Evolutionary conservation across 2,329 filamentous ascomycete species (phyloP), one percentile per base, ranked within the genome.

Genomic region (Ophiostoma sp.): DNA sequence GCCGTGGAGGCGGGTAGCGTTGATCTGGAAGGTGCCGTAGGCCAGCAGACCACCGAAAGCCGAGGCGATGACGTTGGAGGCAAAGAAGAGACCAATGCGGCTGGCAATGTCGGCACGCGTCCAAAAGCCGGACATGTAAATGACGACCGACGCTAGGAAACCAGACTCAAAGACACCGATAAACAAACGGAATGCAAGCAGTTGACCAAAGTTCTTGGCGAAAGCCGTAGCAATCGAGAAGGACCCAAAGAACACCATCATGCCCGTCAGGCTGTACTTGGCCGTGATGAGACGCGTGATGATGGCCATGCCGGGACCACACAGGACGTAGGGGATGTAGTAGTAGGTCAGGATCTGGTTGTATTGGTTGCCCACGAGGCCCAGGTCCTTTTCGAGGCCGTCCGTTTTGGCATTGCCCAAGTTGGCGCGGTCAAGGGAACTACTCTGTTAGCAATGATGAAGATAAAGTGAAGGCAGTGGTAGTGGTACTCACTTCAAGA

Each of bases 251-350:
- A 80, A 69, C 0, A 94, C 82, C 11, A 91, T 89, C 22, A 87
- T 84, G 72, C 88, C 52, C 52, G 52, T 57, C 52, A 57, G 2
- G 22, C 52, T 57, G 52, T 28, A 57, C 52, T 57, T 57, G 52
- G 52, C 52, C 52, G 52, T 57, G 8, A 57, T 57, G 1, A 57
- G 22, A 3, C 52, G 52, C 8, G 52, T 57, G 3, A 57, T 12
- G 7, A 57, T 1, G 8, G 52, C 52, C 52, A 57, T 57, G 85
- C 0, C 91, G 89, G 0, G 90, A 90, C 78, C 91, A 71, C 90
- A 91, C 2, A 94, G 78, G 48, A 93, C 91, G 79, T 92, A 93
- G 0, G 92, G 92, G 7, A 93, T 84, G 80, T 91, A 93, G 82
- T 93, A 93, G 73, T 93, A 89, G 70, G 86, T 87, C 48, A 93